Percentiles rank a stretch among this genome's conserved stretches.
Evolutionary conservation across 2,329 filamentous ascomycete genomes (phyloP).

Genomic region (Aspergillus versicolor): DNA sequence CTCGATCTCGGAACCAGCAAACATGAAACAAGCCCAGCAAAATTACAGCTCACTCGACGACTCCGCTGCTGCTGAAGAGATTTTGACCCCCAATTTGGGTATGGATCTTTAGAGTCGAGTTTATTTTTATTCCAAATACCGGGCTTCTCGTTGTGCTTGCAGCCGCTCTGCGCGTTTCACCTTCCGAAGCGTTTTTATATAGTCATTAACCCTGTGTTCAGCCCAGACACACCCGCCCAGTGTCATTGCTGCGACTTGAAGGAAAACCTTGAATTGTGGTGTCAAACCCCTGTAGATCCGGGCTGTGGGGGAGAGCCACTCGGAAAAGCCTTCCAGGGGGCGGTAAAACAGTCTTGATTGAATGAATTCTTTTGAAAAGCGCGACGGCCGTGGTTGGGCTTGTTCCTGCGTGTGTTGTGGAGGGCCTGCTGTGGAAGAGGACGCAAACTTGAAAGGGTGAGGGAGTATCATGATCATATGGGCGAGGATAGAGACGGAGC

Average conservation of each 20-base stretch:
- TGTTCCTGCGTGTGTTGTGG: constrained; percentile 12
- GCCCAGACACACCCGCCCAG: constrained; percentile 51
- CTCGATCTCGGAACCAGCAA: neutral
- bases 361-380: constrained; percentile 31
- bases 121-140: constrained; percentile 13
- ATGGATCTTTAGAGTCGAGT: neutral
- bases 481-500: constrained; percentile 46
- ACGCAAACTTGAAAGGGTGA: constrained; percentile 42
- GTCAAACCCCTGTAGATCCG: constrained; percentile 49
- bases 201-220: constrained; percentile 47
- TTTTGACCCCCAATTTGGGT: neutral
- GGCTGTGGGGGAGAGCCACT: constrained; percentile 44
- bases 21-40: constrained; percentile 5
- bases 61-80: neutral
- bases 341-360: constrained; percentile 36
- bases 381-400: constrained; percentile 19
- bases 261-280: constrained; percentile 50
- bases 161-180: constrained; percentile 42
- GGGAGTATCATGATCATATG: constrained; percentile 46
- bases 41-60: neutral
- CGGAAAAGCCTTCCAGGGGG: constrained; percentile 50
- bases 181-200: constrained; percentile 43
- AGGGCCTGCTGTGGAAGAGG: constrained; percentile 26
- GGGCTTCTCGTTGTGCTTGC: constrained; percentile 28
- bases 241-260: constrained; percentile 49